Evolutionary conservation across 2,329 filamentous ascomycete species (phyloP), one percentile per base, ranked within the genome.

Genomic region (Sporothrix inflata): DNA sequence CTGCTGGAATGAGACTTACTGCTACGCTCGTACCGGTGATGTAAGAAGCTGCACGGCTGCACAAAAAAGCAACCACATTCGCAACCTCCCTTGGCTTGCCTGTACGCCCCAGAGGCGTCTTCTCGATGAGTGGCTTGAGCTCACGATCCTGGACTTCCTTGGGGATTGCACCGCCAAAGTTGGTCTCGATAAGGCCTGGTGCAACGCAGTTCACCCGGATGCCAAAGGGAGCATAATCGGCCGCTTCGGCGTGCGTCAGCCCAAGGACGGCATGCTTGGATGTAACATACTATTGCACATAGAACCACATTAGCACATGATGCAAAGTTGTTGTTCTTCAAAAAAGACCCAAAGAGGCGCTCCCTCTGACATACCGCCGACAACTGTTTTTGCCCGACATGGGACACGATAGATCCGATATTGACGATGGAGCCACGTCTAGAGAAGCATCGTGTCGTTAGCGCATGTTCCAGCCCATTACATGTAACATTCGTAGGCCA

Each of bases 381-480:
- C 8, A 57, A 16, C 8, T 21, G 53, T 30, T 30, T 19, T 16
- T 57, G 53, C 4, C 53, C 53, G 24, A 57, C 9, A 30, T 57
- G 53, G 21, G 53, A 57, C 5, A 57, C 53, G 8, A 30, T 30
- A 4, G 53, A 57, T 14, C 53, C 53, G 21, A 57, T 57, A 21
- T 57, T 57, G 53, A 57, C 53, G 24, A 57, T 57, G 53, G 53
- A 57, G 21, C 53, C 53, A 30, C 53, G 53, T 30, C 53, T 57
- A 53, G 49, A 34, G 3, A 34, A 34, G 3, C 30, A 34, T 34
- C 30, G 30, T 34, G 49, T 53, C n/a, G 49, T 53, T 53, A n/a
- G 30, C 6, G 6, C 30, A 34, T 34, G n/a, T n/a, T n/a, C n/a
- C n/a, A 34, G 30, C 30, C 30, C 6, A 3, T 34, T 34, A 34